Base-by-base conservation (phyloP, 441 rosid species). In the Pelargonium myrrhifolium region DNA sequence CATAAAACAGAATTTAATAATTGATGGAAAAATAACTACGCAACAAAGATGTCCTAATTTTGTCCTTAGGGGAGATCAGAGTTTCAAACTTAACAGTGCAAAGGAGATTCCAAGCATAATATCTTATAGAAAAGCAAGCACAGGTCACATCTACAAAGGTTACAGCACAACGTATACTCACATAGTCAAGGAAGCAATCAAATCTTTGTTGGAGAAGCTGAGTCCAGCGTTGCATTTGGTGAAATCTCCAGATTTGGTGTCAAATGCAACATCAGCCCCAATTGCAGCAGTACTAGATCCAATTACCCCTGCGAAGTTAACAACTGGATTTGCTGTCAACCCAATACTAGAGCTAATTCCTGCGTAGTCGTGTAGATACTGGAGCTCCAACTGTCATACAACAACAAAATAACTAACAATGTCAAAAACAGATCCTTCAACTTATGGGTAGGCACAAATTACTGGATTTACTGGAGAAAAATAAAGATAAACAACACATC, bases 311-410 rank as follows among this genome's bases (percentile, higher is more conserved):
- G 99, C 83, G 72, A 89, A 83, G 82, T 91, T 88, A 62, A 91
- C 84, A 74, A 77, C 20, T 0, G 99, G 99, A 74, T 85, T 88
- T 21, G 87, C 89, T n/a, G 97, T 86, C 82, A 93, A 80, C 26
- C 89, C 96, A 71, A 91, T 68, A 68, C 93, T 86, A 4, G 95
- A 70, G 84, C 86, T 86, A 64, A 91, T 80, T 72, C 92, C 97
- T 0, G 89, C 89, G 63, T 81, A 85, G 58, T 93, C 99, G 79
- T 89, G 93, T 86, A 89, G 78, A 82, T 88, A 93, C 68, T 91
- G 99, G 67, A 93, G 70, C 82, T 93, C 97, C 75, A 87, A 17
- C 99, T 93, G 83, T 39, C 12, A 64, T 39, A 18, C 55, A 65
- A 71, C 45, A 64, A 60, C 67, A 21, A 56, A 15, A 61, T n/a